Base-by-base conservation (phyloP, 2,329 filamentous ascomycete genomes). In the Chaetomiaceae sp. region DNA sequence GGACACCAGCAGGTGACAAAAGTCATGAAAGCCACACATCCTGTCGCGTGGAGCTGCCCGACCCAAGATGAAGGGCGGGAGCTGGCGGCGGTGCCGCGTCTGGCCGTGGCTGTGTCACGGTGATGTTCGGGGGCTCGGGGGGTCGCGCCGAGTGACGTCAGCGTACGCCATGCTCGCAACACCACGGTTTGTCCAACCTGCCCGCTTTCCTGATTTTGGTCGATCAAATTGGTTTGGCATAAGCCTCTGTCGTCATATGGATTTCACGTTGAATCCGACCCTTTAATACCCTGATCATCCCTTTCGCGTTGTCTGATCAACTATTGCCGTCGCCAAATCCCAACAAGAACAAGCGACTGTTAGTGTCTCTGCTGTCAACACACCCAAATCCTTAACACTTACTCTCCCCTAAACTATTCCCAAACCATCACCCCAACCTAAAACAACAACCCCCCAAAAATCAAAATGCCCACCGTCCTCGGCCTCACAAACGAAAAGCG, bases 391-490 rank as follows among this genome's bases (percentile, higher is more conserved):
- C 20, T 11, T 52, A 55, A 51, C 53, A 50, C 38, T 39, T 47
- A 42, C 44, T 49, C 34, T 17, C 22, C 6, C n/a, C 9, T 9
- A 5, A 4, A 29, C 8, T 23, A 19, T n/a, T 19, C 20, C 33
- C 33, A 36, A 6, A 8, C 19, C 23, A 38, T 22, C 12, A 38
- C n/a, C 7, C 27, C 33, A 20, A 46, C 15, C 20, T 17, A 9
- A 12, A n/a, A 17, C 19, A 12, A 36, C n/a, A 42, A 29, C 34
- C 19, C 8, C 3, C n/a, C 7, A 48, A 31, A 27, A 54, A 39
- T 15, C 36, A 52, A 40, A 39, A 57, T 69, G 67, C 67, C 68
- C 45, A 67, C 67, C 46, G 59, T 63, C 14, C 65, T 69, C 29
- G 67, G 67, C 42, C 63, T 69, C 29, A 69, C 67, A 27, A 68